Conservation (phyloP, 1,139 yeast species). For the Suhomyces panamericanus region DNA sequence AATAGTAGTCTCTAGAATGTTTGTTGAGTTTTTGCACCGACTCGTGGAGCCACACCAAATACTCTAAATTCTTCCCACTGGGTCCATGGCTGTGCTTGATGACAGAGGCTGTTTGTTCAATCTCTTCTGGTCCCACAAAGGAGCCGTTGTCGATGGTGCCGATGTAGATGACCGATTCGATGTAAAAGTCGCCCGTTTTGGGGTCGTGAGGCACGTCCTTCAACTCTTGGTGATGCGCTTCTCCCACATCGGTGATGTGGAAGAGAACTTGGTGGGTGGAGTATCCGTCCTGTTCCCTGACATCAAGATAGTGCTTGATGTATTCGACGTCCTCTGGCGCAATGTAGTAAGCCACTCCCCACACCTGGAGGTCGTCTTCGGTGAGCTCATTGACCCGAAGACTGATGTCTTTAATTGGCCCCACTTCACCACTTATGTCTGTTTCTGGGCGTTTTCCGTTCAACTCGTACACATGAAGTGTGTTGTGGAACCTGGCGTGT, state of each 20-base stretch:
- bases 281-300: constrained; percentile 89
- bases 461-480: constrained; percentile 45
- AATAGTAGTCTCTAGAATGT: constrained; percentile 34
- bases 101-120: constrained; percentile 56
- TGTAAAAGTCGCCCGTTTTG: constrained; percentile 37
- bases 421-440: constrained; percentile 5
- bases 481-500: constrained; percentile 44
- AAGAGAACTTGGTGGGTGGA: constrained; percentile 70
- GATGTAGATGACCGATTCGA: constrained; percentile 73
- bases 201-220: constrained; percentile 22
- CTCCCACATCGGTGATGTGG: constrained; percentile 41
- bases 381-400: constrained; percentile 24
- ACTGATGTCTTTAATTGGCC: constrained; percentile 11
- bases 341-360: constrained; percentile 88
- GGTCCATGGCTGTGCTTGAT: constrained; percentile 68
- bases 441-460: constrained; percentile 8
- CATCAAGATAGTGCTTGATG: constrained; percentile 69
- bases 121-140: constrained; percentile 77
- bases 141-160: constrained; percentile 82
- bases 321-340: constrained; percentile 59
- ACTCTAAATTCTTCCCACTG: constrained; percentile 78
- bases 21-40: constrained; percentile 54
- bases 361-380: constrained; percentile 54
- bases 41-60: constrained; percentile 53
- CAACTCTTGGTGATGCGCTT: constrained; percentile 14